Base-by-base conservation (phyloP, 495 filamentous ascomycete genomes). In the Penicillium psychrofluorescens region DNA sequence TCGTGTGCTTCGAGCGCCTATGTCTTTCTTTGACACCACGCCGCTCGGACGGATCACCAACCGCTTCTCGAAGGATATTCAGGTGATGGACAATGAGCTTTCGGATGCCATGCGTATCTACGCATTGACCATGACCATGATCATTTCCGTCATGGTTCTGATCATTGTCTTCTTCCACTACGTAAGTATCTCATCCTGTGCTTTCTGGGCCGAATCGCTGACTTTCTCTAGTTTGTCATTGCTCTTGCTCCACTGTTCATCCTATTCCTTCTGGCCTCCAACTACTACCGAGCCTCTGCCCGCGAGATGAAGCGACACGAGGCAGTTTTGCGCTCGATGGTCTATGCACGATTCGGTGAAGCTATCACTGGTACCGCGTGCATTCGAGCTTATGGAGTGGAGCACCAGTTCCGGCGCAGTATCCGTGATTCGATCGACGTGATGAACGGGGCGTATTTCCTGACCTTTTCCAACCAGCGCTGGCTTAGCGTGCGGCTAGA, bases 21-120 rank as follows among this genome's bases (percentile, higher is more conserved):
- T 97, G 90, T 83, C 84, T 4, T 97, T 97, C 72, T 96, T 97
- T 69, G 92, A 96, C 51, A 96, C 91, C 0, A 98, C 92, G 0
- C 92, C 92, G 1, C 70, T 96, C 1, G 92, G 92, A n/a, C 83
- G 92, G 16, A 95, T 98, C 58, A 92, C 89, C 8, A 98, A 97
- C 58, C 86, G 92, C 14, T 98, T 98, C 67, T 91, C 90, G 4
- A 88, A 90, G 54, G 92, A 98, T 62, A 83, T 96, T 36, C 85
- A 95, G 54, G 84, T 86, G 29, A 94, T 98, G 89, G 92, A 98
- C 62, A 96, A 95, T 60, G 89, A 79, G 35, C 71, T 96, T 8
- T 83, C 84, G 0, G 92, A 96, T 56, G 82, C 88, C 7, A 88
- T 98, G 72, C 78, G 92, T 46, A 94, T 95, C 78, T 98, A 92